Conservation (phyloP, 192 early-diverging fungal species). For the Rhizophagus clarus region DNA sequence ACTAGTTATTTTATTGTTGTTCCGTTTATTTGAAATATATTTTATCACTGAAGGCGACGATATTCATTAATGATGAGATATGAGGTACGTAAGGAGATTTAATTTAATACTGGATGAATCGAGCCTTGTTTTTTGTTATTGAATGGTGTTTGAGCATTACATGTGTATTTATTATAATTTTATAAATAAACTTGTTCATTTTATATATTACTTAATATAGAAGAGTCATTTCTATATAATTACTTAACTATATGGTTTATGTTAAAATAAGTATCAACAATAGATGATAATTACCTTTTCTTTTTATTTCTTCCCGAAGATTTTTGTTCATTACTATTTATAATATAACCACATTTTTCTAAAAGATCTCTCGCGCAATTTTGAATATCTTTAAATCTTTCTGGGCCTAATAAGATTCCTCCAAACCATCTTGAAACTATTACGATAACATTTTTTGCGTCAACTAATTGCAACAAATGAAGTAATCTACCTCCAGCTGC, state of each 20-base stretch:
- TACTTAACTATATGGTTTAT: too few relatives aligned
- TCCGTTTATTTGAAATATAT: too few relatives aligned
- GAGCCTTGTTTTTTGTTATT: too few relatives aligned
- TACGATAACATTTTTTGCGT: slow-evolving; percentile 73
- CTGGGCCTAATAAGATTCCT: slow-evolving; percentile 74
- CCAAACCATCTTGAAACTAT: slow-evolving; percentile 88
- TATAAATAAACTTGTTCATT: too few relatives aligned
- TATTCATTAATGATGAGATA: too few relatives aligned
- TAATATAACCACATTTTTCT: slow-evolving; percentile 63
- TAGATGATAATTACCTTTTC: background rate
- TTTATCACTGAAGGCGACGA: background rate
- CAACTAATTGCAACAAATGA: slow-evolving; percentile 80
- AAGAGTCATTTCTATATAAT: too few relatives aligned
- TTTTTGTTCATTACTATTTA: background rate
- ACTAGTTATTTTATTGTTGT: background rate
- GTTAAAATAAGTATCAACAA: too few relatives aligned
- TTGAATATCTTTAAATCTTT: slow-evolving; percentile 92
- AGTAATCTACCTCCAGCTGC: slow-evolving; percentile 85
- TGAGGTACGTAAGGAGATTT: too few relatives aligned
- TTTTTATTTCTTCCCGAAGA: background rate
- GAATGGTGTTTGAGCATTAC: too few relatives aligned
- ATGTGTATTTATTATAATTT: too few relatives aligned
- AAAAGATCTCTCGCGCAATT: slow-evolving; percentile 73
- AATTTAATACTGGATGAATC: too few relatives aligned
- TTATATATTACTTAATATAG: too few relatives aligned